A percentile compares a stretch with the other conserved stretches of the same genome.
These are phyloP conservation scores for Litchi chinensis DNA, from an alignment of 345 rosid species.

Conservation along the genomic window DNA sequence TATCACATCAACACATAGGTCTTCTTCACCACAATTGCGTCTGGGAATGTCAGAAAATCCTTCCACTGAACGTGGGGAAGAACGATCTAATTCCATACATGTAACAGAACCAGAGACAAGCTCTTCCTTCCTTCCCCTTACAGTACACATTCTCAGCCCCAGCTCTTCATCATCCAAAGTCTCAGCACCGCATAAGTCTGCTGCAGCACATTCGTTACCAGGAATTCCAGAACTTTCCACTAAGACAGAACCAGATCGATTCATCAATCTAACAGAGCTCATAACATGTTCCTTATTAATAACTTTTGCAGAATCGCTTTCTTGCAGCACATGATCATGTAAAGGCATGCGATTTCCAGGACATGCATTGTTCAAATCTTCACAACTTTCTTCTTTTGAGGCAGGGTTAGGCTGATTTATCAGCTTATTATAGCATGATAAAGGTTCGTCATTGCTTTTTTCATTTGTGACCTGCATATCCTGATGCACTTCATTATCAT, in stretches of 20 bases:
- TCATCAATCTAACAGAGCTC: constrained; percentile 9
- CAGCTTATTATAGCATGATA: constrained; percentile 10
- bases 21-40: constrained; percentile 27
- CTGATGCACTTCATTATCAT: constrained; percentile 30
- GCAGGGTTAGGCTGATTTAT: constrained; percentile 17
- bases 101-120: constrained; percentile 28
- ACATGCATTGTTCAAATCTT: constrained; percentile 20
- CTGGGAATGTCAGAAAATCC: constrained; percentile 21
- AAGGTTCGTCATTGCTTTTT: constrained; percentile 9
- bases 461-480: constrained; percentile 26
- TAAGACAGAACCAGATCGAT: constrained; percentile 8
- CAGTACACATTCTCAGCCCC: constrained; percentile 16
- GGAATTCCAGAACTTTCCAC: constrained; percentile 28
- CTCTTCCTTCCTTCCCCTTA: constrained; percentile 25
- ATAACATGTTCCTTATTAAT: constrained; percentile 11
- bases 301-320: not conserved
- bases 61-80: constrained; percentile 22
- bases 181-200: constrained; percentile 21
- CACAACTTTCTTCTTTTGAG: constrained; percentile 30
- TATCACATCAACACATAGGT: constrained; percentile 20
- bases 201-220: constrained; percentile 15
- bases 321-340: constrained; percentile 29
- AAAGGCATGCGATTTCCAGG: constrained; percentile 28
- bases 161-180: constrained; percentile 14
- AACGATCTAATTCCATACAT: constrained; percentile 29